Conservation (phyloP, 2,329 filamentous ascomycete species). For the Endoconidiophora laricicola region DNA sequence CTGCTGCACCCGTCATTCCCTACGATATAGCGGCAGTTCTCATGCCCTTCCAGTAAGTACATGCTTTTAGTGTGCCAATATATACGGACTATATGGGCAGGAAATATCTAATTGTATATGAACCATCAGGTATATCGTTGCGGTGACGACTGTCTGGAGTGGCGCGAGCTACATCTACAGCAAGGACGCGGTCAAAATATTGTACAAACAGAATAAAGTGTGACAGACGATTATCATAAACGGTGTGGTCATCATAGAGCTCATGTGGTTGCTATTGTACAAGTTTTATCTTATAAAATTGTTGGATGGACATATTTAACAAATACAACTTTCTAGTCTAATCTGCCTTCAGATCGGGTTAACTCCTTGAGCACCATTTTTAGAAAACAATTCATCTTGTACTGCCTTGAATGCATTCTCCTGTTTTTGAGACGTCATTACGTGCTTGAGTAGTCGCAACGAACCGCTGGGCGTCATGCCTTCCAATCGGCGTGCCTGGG, state of each 20-base stretch:
- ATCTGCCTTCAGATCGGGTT: background rate
- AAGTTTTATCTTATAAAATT: too few relatives aligned
- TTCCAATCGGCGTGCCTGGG: slow-evolving; percentile 76
- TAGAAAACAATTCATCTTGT: background rate
- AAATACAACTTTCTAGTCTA: background rate
- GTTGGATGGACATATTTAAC: too few relatives aligned
- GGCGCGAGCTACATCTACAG: slow-evolving; percentile 82
- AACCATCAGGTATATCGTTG: slow-evolving; percentile 56
- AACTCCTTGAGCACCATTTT: background rate
- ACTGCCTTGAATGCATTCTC: slow-evolving; percentile 9
- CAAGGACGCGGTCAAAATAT: slow-evolving; percentile 81
- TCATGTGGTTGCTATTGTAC: too few relatives aligned
- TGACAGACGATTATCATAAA: too few relatives aligned
- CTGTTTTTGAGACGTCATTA: slow-evolving; percentile 20
- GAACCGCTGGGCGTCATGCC: slow-evolving; percentile 50
- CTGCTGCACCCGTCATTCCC: slow-evolving; percentile 61
- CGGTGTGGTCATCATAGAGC: too few relatives aligned
- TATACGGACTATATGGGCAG: too few relatives aligned
- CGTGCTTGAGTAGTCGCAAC: slow-evolving; percentile 43
- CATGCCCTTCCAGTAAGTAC: slow-evolving; percentile 45
- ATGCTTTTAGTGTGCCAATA: background rate
- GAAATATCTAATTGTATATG: too few relatives aligned
- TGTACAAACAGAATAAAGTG: slow-evolving; percentile 24
- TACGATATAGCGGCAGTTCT: slow-evolving; percentile 37
- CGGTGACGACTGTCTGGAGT: slow-evolving; percentile 81